Base-by-base conservation (phyloP, 1,139 yeast species). In the Wickerhamomyces sp. region DNA sequence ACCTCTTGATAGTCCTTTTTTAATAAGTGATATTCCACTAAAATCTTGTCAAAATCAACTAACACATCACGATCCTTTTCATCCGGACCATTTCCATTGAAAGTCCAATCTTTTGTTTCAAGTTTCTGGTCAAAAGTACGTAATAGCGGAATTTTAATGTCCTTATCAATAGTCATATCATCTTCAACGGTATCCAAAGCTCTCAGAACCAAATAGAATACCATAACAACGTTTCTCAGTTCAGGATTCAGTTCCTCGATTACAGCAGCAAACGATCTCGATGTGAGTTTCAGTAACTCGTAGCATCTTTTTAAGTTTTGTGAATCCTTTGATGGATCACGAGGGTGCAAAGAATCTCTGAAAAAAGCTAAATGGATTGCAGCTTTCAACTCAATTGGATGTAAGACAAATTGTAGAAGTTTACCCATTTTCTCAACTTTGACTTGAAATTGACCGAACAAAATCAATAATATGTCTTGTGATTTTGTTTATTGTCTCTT, bases 111-210 rank as follows among this genome's bases (percentile, higher is more conserved):
- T 32, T 73, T 70, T 8, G 77, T 66, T 41, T 72, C 68, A 53
- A 93, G 73, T 53, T 84, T 80, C 33, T 75, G 67, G 60, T 82
- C 73, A 65, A 94, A 94, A 3, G 64, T 58, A 51, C 94, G 76
- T 55, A 94, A 74, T 48, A 91, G 63, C 1, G 95, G 91, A 29
- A 90, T 71, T 66, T 93, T 93, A 49, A 78, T 60, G 26, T 74
- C 73, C 8, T 88, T 81, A 48, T 79, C 82, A 47, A 94, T 68
- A 10, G 93, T 76, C 95, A 91, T 93, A 62, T 94, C 99, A 66
- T 94, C 99, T 65, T 94, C 99, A 48, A 94, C 76, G 2, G 99
- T 94, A 63, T 94, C 99, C 59, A 94, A 76, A 0, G 96, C 99
- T 51, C 99, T 77, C 55, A 93, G 71, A 30, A 90, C 76, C 50